Percentiles rank a stretch among this genome's conserved stretches.
Conservation (phyloP, 345 rosid genomes). For the Linum tenue region DNA sequence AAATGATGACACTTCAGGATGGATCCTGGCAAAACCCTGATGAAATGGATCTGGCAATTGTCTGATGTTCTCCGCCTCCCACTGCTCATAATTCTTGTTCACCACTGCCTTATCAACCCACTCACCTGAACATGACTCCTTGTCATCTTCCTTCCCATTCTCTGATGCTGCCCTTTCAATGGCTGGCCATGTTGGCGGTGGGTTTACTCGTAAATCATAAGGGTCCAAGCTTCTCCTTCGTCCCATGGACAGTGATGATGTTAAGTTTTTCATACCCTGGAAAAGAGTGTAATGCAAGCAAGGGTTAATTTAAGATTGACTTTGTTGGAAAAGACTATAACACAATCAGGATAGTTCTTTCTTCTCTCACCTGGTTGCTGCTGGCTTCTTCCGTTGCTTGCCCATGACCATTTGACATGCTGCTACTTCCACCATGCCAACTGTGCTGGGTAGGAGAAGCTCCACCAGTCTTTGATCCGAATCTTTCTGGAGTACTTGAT, state of each 20-base stretch:
- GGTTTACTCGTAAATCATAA: slow-evolving; percentile 12
- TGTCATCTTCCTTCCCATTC: slow-evolving; percentile 23
- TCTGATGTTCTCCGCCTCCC: slow-evolving; percentile 31
- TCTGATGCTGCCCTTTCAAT: slow-evolving; percentile 2
- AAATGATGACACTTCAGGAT: slow-evolving; percentile 26
- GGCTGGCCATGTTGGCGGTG: slow-evolving; percentile 19
- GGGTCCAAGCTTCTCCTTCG: slow-evolving; percentile 26
- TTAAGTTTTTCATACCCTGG: slow-evolving; percentile 11
- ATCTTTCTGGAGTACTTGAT: slow-evolving; percentile 25
- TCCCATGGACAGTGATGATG: neutral
- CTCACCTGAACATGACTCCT: slow-evolving; percentile 14
- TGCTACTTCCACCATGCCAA: slow-evolving; percentile 13
- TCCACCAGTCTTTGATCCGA: slow-evolving; percentile 8
- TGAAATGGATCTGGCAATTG: slow-evolving; percentile 26
- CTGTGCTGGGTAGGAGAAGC: slow-evolving; percentile 14
- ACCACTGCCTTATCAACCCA: slow-evolving; percentile 30
- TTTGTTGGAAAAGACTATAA: neutral
- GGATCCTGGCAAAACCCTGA: slow-evolving; percentile 20
- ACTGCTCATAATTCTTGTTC: slow-evolving; percentile 15
- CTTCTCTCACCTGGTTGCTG: slow-evolving; percentile 8
- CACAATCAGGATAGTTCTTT: no score
- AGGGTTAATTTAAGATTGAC: neutral
- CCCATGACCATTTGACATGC: slow-evolving; percentile 5
- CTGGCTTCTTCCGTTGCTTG: slow-evolving; percentile 5
- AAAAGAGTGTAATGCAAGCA: neutral